phyloP scores from a whole-genome alignment of 768 basidiomycete species.

The Pleurotus tuoliensis region DNA sequence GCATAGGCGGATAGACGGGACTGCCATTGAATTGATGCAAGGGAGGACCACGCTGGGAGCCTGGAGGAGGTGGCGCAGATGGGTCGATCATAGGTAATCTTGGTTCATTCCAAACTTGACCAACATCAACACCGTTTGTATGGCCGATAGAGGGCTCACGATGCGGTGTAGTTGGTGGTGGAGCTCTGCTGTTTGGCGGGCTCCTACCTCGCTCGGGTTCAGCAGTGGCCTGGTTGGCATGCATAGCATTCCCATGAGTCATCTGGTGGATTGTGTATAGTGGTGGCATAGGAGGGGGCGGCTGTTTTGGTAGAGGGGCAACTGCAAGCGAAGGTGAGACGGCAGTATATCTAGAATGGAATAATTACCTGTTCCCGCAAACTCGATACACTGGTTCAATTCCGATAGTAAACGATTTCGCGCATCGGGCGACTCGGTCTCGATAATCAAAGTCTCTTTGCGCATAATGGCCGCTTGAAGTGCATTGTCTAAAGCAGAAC shows the following conservation, averaged over 20 bases:
- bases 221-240: constrained; percentile 31
- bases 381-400: constrained; percentile 82
- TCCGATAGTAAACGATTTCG: constrained; percentile 65
- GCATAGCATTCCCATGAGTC: constrained; percentile 17
- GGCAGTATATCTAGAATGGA: neutral
- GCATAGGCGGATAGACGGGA: neutral
- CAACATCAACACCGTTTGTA: too few species aligned
- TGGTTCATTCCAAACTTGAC: too few species aligned
- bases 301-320: constrained; percentile 54
- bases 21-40: constrained; percentile 13
- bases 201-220: constrained; percentile 28
- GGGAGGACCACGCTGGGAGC: constrained; percentile 9
- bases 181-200: neutral
- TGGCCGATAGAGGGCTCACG: too few species aligned
- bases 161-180: too few species aligned
- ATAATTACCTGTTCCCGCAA: constrained; percentile 69
- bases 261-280: constrained; percentile 19
- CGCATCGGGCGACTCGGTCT: constrained; percentile 50
- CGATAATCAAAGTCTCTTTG: constrained; percentile 77
- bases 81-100: too few species aligned
- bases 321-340: constrained; percentile 30
- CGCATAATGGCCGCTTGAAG: constrained; percentile 81
- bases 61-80: neutral
- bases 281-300: constrained; percentile 64
- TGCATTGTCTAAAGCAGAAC: constrained; percentile 50